Evolutionary conservation across 1,284 basidiomycete genomes (phyloP), one percentile per base, ranked within the genome.

Genomic region (Fomitopsis pinicola): DNA sequence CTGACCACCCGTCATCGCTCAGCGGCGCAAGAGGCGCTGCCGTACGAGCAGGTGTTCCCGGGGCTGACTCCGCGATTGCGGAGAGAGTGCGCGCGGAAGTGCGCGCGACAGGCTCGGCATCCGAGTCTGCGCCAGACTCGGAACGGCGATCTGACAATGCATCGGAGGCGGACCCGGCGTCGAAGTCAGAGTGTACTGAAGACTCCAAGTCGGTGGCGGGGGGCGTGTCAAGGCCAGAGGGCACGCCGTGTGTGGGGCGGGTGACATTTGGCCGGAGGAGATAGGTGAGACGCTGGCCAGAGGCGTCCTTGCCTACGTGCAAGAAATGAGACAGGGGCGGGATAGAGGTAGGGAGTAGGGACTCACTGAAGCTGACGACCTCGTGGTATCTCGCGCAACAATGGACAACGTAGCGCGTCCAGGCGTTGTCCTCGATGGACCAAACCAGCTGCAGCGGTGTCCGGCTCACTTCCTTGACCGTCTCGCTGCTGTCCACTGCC

Each of bases 311-410:
- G 75, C 90, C 90, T 92, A 63, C 15, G 40, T 12, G 3, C n/a
- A 54, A 56, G 19, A 54, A 22, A 33, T 30, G 33, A 36, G 36
- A 38, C 12, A 28, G 19, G 28, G 12, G 28, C 30, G 26, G 10
- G 22, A 12, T 45, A 30, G 8, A 42, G 35, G 14, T 19, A 35
- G n/a, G 58, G 26, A 35, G 2, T 42, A 17, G 50, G 53, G 22
- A 81, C 89, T 68, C 71, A 91, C 91, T 92, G 78, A 86, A 93
- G 73, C 87, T 89, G 65, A 92, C 86, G 59, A 92, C 74, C 60
- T 85, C 85, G 70, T 92, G 84, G 73, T 88, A 92, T 42, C 91
- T 79, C 52, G 90, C 89, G 63, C 88, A 87, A 66, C 90, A 92
- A 66, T 93, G 91, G 7, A 92, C 84, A 54, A 92, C 82, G 68